Evolutionary conservation across 768 basidiomycete species (phyloP).

Genomic region (Psilocybe sp.): DNA sequence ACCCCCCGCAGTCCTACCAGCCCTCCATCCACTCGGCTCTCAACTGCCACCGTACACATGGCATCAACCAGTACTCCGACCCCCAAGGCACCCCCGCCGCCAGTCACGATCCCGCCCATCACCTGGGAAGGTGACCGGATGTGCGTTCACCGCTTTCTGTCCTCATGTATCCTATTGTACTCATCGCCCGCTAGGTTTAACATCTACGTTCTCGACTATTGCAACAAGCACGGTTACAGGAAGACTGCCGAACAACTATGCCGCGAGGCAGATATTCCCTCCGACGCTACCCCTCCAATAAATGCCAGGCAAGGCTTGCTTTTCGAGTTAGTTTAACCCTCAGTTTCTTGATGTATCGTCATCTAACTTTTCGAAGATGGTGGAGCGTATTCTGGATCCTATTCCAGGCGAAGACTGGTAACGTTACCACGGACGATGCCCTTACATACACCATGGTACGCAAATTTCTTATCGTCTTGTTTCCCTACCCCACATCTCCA

Average conservation of each 20-base stretch:
- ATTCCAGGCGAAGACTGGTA: slow-evolving; percentile 76
- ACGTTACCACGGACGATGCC: slow-evolving; percentile 65
- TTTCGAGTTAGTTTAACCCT: slow-evolving; percentile 61
- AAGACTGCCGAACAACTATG: slow-evolving; percentile 71
- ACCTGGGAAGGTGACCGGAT: slow-evolving; percentile 88
- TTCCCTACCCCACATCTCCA: slow-evolving; percentile 13
- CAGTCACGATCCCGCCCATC: slow-evolving; percentile 23
- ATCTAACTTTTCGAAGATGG: slow-evolving; percentile 50
- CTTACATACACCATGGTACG: slow-evolving; percentile 68
- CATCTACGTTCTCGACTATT: slow-evolving; percentile 87
- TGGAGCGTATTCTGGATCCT: slow-evolving; percentile 90
- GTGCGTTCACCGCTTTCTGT: slow-evolving; percentile 38
- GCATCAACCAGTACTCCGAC: slow-evolving; percentile 21
- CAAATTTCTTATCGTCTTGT: slow-evolving; percentile 10
- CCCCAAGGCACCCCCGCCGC: slow-evolving; percentile 16
- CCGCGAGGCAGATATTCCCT: slow-evolving; percentile 61
- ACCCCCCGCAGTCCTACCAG: slow-evolving; percentile 5
- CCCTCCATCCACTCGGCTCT: not conserved
- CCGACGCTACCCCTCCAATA: slow-evolving; percentile 70
- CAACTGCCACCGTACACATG: not conserved
- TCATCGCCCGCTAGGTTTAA: slow-evolving; percentile 59
- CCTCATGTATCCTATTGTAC: slow-evolving; percentile 4
- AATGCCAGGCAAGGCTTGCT: slow-evolving; percentile 80
- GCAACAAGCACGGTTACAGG: slow-evolving; percentile 71
- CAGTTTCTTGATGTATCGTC: slow-evolving; percentile 9